Evolutionary conservation across 208 protist genomes (phyloP).

Genomic region (Trypanosoma theileri): DNA sequence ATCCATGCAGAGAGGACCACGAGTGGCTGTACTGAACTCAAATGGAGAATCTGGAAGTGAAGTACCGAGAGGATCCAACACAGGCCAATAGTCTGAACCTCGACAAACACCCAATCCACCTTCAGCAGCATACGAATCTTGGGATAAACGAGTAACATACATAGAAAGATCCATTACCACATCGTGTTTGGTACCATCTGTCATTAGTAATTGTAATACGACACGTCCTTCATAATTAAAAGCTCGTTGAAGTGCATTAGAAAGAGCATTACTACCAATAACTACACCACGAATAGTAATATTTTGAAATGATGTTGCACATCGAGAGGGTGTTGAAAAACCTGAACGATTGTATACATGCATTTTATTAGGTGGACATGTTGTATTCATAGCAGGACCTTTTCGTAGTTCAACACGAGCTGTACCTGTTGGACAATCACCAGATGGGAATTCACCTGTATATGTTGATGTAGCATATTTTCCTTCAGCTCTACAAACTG

Average conservation of each 20-base stretch:
- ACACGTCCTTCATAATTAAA: slow-evolving; percentile 70
- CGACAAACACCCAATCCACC: slow-evolving; percentile 64
- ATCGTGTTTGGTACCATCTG: slow-evolving; percentile 41
- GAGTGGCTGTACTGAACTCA: slow-evolving; percentile 34
- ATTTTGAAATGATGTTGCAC: slow-evolving; percentile 73
- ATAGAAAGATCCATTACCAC: slow-evolving; percentile 55
- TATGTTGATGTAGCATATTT: slow-evolving; percentile 41
- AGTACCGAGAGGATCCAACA: slow-evolving; percentile 76
- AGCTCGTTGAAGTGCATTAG: slow-evolving; percentile 33
- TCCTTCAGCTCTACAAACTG: slow-evolving; percentile 31
- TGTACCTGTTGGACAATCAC: slow-evolving; percentile 52
- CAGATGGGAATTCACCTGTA: slow-evolving; percentile 56
- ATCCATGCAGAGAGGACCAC: slow-evolving; percentile 60
- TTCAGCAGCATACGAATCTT: slow-evolving; percentile 39
- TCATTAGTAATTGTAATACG: slow-evolving; percentile 63
- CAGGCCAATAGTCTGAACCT: slow-evolving; percentile 71
- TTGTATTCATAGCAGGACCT: slow-evolving; percentile 52
- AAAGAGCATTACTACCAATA: slow-evolving; percentile 56
- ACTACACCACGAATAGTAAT: slow-evolving; percentile 76
- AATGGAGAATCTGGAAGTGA: slow-evolving; percentile 69
- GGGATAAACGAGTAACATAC: slow-evolving; percentile 65
- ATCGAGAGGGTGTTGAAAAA: slow-evolving; percentile 64
- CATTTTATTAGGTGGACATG: slow-evolving; percentile 52
- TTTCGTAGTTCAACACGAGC: slow-evolving; percentile 65
- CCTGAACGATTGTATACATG: slow-evolving; percentile 65